These are phyloP conservation scores for Lachnellula occidentalis DNA, from an alignment of 2,329 filamentous ascomycete species.

Conservation along the genomic window DNA sequence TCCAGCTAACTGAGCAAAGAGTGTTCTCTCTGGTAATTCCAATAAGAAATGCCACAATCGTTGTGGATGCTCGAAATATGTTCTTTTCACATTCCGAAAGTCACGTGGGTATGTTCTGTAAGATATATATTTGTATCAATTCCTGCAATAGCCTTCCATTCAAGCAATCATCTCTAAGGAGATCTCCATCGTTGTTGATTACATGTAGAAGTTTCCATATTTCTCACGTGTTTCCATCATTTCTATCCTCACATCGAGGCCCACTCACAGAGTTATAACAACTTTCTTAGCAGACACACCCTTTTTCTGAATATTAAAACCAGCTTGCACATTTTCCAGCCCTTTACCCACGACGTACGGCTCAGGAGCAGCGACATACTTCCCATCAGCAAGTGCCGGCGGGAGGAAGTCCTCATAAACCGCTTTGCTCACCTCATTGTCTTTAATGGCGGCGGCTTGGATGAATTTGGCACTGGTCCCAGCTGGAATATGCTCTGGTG, in stretches of 20 bases:
- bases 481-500: not conserved
- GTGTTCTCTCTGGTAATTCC: no score
- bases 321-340: slow-evolving; percentile 36
- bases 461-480: not conserved
- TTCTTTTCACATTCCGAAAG: no score
- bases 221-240: not conserved
- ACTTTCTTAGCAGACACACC: slow-evolving; percentile 38
- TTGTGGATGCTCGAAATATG: no score
- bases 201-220: not conserved
- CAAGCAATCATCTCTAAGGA: not conserved
- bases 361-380: slow-evolving; percentile 33
- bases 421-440: slow-evolving; percentile 13
- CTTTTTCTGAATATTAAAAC: slow-evolving; percentile 31
- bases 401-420: slow-evolving; percentile 36
- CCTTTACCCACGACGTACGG: slow-evolving; percentile 36
- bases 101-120: no score
- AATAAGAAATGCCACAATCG: no score
- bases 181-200: no score
- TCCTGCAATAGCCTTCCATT: not conserved
- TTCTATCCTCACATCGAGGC: not conserved
- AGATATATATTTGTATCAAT: no score
- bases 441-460: slow-evolving; percentile 11
- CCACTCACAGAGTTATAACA: slow-evolving; percentile 27
- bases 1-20: no score
- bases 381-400: slow-evolving; percentile 31